These are phyloP conservation scores for Cryptococcus sp. DNA, from an alignment of 1,284 basidiomycete genomes.

Conservation along the genomic window DNA sequence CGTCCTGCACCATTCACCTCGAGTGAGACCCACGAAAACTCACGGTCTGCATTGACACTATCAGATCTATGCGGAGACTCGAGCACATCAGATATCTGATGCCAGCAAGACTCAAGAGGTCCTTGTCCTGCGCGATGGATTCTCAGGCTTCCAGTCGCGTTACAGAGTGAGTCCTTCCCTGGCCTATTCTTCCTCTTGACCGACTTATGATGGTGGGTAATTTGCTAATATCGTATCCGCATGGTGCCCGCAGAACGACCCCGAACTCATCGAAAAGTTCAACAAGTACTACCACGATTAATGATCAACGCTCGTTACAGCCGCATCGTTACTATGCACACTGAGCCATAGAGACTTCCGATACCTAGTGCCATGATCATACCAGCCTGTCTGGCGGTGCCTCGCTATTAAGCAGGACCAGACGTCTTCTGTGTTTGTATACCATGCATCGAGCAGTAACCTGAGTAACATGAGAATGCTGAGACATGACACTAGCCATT, in stretches of 20 bases:
- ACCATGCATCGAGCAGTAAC: too few species aligned
- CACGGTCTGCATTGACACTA: background rate
- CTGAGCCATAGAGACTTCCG: too few species aligned
- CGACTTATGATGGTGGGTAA: too few species aligned
- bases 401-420: too few species aligned
- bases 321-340: too few species aligned
- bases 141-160: constrained; percentile 48
- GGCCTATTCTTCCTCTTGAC: too few species aligned
- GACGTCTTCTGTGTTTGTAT: too few species aligned
- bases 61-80: constrained; percentile 50
- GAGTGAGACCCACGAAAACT: background rate
- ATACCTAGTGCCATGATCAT: too few species aligned
- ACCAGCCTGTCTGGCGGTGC: too few species aligned
- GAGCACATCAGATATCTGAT: constrained; percentile 18
- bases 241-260: constrained; percentile 40
- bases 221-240: background rate
- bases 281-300: constrained; percentile 51
- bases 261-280: constrained; percentile 51
- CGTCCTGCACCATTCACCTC: background rate
- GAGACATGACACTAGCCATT: too few species aligned
- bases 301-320: background rate
- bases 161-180: constrained; percentile 40
- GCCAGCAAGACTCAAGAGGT: constrained; percentile 40
- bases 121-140: constrained; percentile 52
- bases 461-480: too few species aligned